Conservation (phyloP, 1,284 basidiomycete genomes). For the Ustanciosporium gigantosporum region DNA sequence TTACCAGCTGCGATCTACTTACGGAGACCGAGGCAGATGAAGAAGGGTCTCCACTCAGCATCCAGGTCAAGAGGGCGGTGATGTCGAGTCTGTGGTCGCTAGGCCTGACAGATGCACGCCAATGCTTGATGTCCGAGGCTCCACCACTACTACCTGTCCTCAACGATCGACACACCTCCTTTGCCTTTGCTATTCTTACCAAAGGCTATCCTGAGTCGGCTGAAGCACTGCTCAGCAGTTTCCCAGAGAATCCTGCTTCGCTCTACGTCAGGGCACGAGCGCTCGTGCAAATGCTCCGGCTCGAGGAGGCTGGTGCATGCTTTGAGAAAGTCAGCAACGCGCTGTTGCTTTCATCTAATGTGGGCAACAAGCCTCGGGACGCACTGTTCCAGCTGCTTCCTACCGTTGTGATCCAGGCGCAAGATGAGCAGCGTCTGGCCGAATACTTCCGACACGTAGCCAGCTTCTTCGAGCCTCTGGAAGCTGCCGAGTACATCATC, state of each 20-base stretch:
- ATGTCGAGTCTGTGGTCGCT: slow-evolving; percentile 31
- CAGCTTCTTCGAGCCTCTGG: slow-evolving; percentile 37
- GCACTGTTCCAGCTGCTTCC: slow-evolving; percentile 36
- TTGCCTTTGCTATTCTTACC: slow-evolving; percentile 29
- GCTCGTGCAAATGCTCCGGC: slow-evolving; percentile 25
- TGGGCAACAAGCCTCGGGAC: slow-evolving; percentile 1
- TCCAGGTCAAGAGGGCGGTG: slow-evolving; percentile 17
- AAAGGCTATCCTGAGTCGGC: slow-evolving; percentile 32
- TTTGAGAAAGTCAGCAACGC: slow-evolving; percentile 35
- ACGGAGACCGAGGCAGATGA: neutral
- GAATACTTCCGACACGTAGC: slow-evolving; percentile 37
- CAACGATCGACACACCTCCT: slow-evolving; percentile 17
- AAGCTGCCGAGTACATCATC: slow-evolving; percentile 29
- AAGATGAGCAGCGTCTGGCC: slow-evolving; percentile 18
- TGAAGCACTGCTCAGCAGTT: slow-evolving; percentile 20
- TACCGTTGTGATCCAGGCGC: slow-evolving; percentile 5
- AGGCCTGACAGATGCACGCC: slow-evolving; percentile 21
- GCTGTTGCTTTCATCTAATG: slow-evolving; percentile 6
- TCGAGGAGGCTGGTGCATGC: slow-evolving; percentile 25
- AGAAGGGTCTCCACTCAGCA: slow-evolving; percentile 1
- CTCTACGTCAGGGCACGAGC: slow-evolving; percentile 34
- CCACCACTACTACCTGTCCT: slow-evolving; percentile 22
- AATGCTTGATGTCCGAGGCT: slow-evolving; percentile 2
- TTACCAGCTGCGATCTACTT: neutral
- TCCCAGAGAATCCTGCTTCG: slow-evolving; percentile 22